phyloP scores from a whole-genome alignment of 1,284 basidiomycete species.

The Sparassis latifolia region DNA sequence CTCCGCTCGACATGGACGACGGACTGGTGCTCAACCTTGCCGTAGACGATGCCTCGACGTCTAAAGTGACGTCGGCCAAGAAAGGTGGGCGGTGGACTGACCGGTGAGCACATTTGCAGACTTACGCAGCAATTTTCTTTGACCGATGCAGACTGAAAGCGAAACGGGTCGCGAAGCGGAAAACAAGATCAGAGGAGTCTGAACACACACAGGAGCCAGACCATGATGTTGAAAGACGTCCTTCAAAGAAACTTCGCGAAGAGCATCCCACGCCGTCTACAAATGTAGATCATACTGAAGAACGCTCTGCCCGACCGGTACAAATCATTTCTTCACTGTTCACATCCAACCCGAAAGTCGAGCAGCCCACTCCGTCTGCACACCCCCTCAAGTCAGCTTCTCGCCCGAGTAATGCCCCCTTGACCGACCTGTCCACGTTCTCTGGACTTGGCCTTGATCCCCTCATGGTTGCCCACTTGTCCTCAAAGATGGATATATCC shows the following conservation, averaged over 20 bases:
- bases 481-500: constrained; percentile 74
- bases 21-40: constrained; percentile 65
- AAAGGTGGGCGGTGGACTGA: constrained; percentile 85
- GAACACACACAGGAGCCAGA: not conserved
- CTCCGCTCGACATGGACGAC: constrained; percentile 49
- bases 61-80: constrained; percentile 29
- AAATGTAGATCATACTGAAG: constrained; percentile 12
- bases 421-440: constrained; percentile 70
- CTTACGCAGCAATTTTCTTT: constrained; percentile 8
- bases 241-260: constrained; percentile 45
- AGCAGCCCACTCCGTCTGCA: constrained; percentile 30
- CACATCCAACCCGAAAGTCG: constrained; percentile 72
- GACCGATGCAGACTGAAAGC: constrained; percentile 51
- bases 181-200: constrained; percentile 32
- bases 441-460: constrained; percentile 75
- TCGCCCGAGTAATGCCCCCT: constrained; percentile 80
- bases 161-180: constrained; percentile 62
- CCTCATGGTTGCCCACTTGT: constrained; percentile 76
- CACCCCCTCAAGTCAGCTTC: constrained; percentile 22
- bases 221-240: constrained; percentile 20
- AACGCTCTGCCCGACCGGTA: constrained; percentile 32
- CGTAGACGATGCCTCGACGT: constrained; percentile 28
- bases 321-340: constrained; percentile 92
- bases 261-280: constrained; percentile 20
- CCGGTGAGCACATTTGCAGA: constrained; percentile 42